Conservation (phyloP, 2,329 filamentous ascomycete genomes). For the Cercospora nicotianae region DNA sequence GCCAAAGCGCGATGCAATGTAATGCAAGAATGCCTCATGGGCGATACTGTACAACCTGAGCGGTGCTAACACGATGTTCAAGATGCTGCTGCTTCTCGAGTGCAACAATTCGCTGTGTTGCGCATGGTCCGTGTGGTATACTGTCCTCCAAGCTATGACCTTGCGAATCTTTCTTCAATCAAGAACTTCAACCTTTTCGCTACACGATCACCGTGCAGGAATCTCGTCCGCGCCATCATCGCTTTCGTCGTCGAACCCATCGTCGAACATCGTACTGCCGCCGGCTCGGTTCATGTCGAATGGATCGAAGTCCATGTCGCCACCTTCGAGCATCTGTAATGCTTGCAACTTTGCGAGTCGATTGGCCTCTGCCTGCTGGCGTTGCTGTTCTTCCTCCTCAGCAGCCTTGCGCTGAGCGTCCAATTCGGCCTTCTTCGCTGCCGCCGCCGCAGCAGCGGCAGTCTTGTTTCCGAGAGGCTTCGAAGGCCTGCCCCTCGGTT, state of each 20-base stretch:
- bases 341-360: conserved; percentile 39
- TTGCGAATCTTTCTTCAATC: neutral
- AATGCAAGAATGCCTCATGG: conserved; percentile 7
- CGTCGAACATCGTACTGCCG: conserved; percentile 7
- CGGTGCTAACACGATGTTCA: conserved; percentile 8
- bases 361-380: conserved; percentile 36
- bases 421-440: conserved; percentile 9
- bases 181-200: neutral
- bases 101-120: neutral
- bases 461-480: neutral
- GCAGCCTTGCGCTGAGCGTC: conserved; percentile 10
- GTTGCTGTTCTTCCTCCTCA: conserved; percentile 11
- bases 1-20: neutral
- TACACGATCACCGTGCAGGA: conserved; percentile 14
- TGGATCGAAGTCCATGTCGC: conserved; percentile 16
- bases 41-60: neutral
- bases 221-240: conserved; percentile 26
- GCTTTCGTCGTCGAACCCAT: conserved; percentile 22
- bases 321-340: conserved; percentile 33
- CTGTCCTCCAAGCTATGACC: neutral
- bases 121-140: neutral
- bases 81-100: neutral
- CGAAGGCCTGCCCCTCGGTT: conserved; percentile 19
- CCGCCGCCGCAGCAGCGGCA: neutral
- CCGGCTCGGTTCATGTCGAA: conserved; percentile 16